Evolutionary conservation across 768 basidiomycete species (phyloP), one percentile per base, ranked within the genome.

Genomic region (Pisolithus albus): DNA sequence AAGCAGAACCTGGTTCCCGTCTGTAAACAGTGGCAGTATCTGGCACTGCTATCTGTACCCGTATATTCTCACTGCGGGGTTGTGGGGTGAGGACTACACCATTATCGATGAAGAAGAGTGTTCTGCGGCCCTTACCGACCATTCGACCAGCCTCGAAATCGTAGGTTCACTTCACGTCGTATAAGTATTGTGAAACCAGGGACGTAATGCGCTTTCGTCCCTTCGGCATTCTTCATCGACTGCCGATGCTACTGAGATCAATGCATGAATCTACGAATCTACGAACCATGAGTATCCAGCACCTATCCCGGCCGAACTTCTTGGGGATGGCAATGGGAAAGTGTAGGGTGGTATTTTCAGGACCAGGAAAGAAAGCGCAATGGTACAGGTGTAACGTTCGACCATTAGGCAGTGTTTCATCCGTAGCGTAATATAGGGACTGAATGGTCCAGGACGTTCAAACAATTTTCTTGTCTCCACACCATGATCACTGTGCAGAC

Each of bases 211-310:
- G 44, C 88, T 86, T 94, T 73, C 0, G 95, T 97, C 61, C 88
- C 82, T 61, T 99, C 95, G 0, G 94, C 88, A 2, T 74, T 86
- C 61, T 84, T 88, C 1, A 92, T 94, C 6, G 81, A 81, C 3
- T 79, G 82, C 54, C 81, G 80, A 67, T 98, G 95, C 95, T 95
- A 99, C 38, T 88, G 84, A 2, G 98, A 68, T 16, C 92, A 75
- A 58, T 98, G 93, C 26, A 92, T 92, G 47, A 99, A 99, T 97
- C 5, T n/a, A n/a, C n/a, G n/a, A n/a, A n/a, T n/a, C 95, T 75
- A 59, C 97, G 93, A 7, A 97, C 21, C 93, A 65, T 99, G 95
- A 0, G 92, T 87, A 23, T 23, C 21, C 21, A 23, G 21, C 21
- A 23, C 21, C 21, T 23, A 23, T 23, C 21, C 95, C 95, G 21